Evolutionary conservation across 768 basidiomycete genomes (phyloP).

Genomic region (Gloeophyllum trabeum): DNA sequence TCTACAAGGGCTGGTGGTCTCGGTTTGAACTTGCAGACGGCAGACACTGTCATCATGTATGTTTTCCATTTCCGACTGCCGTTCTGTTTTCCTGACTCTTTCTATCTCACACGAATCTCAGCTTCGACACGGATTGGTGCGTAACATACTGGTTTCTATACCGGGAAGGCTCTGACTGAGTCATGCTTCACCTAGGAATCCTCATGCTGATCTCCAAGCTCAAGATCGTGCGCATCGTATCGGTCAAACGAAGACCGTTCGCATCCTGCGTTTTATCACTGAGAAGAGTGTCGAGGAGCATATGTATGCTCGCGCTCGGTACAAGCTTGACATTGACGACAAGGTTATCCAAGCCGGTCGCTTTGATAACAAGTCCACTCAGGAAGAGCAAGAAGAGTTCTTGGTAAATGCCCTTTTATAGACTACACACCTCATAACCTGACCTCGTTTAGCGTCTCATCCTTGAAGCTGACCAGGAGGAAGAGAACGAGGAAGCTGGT

Average conservation of each 20-base stretch:
- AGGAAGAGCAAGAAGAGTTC: constrained; percentile 95
- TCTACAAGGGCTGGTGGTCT: constrained; percentile 92
- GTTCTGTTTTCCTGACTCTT: constrained; percentile 3
- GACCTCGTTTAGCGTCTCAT: constrained; percentile 59
- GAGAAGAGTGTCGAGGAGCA: constrained; percentile 98
- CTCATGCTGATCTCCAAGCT: constrained; percentile 97
- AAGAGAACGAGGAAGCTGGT: constrained; percentile 81
- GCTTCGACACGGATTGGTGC: constrained; percentile 72
- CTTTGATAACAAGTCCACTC: constrained; percentile 97
- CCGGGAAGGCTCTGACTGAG: constrained; percentile 1
- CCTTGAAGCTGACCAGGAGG: constrained; percentile 82
- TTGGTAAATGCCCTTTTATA: constrained; percentile 35
- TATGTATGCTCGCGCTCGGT: constrained; percentile 89
- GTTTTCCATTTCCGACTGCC: constrained; percentile 16
- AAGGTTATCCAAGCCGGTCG: constrained; percentile 99
- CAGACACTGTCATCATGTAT: constrained; percentile 92
- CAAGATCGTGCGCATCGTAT: constrained; percentile 99
- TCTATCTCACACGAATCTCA: no score
- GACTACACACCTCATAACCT: constrained; percentile 5
- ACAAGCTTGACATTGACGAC: constrained; percentile 97
- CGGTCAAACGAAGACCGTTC: constrained; percentile 95
- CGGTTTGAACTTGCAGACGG: constrained; percentile 90
- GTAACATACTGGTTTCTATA: constrained; percentile 1
- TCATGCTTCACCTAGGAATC: constrained; percentile 63
- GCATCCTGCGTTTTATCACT: constrained; percentile 93